Evolutionary conservation across 2,329 filamentous ascomycete genomes (phyloP), one percentile per base, ranked within the genome.

Genomic region (Arthroderma sp.): DNA sequence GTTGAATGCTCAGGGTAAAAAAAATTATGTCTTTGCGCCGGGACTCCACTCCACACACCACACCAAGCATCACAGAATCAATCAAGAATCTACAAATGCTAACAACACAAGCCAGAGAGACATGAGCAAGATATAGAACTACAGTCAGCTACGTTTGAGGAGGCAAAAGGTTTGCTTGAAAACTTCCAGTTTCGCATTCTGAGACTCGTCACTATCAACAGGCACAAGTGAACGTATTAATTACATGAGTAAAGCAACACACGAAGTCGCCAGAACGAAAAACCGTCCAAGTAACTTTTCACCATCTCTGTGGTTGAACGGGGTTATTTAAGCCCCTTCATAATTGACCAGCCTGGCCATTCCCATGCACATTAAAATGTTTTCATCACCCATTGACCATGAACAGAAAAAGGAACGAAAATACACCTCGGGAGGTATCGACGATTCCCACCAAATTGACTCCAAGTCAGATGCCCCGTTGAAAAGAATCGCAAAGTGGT

Each of bases 201-300:
- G 47, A 51, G 47, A 51, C 47, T 51, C n/a, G 47, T 51, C 47
- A 51, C 47, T 51, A 51, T 51, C 47, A 33, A 35, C 15, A 33
- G 47, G 47, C 28, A 51, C 47, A 51, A 51, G 47, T 51, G 47
- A 43, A 51, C 15, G 28, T 17, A 31, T 17, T 51, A 51, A 51
- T 51, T 51, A 51, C 47, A 51, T 31, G n/a, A 51, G 35, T 11
- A 35, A 51, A 51, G 25, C 17, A 19, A 43, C 47, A 33, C 47
- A 35, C 28, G 28, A 51, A 51, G 33, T 54, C 51, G 13, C 17
- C 51, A 54, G 51, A 54, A 39, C 39, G 17, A 19, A 38, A 54
- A 39, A 54, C 51, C 51, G 51, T 55, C 38, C 54, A 55, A 55
- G 54, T 55, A 55, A 55, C 54, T 55, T 55, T 39, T 33, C n/a